These are phyloP conservation scores for Aspergillus cavernicola DNA, from an alignment of 495 filamentous ascomycete species.

Conservation along the genomic window DNA sequence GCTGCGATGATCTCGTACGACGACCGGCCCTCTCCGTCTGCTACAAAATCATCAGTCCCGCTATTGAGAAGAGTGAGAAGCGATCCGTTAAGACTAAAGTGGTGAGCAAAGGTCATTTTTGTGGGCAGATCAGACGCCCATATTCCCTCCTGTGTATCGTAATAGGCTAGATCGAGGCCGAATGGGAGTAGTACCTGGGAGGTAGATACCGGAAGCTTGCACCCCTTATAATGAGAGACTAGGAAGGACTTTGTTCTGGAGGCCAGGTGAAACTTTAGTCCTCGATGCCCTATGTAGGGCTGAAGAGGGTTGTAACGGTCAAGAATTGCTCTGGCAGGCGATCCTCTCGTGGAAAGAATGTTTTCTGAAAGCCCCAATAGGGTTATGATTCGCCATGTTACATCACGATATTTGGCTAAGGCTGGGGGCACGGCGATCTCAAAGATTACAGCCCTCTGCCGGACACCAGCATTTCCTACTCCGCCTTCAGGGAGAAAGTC, in stretches of 20 bases:
- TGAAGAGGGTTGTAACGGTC: background rate
- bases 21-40: conserved; percentile 15
- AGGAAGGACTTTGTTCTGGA: conserved; percentile 42
- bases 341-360: background rate
- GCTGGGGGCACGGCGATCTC: conserved; percentile 48
- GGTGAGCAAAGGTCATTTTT: conserved; percentile 34
- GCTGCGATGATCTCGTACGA: conserved; percentile 37
- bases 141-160: conserved; percentile 14
- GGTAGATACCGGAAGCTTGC: conserved; percentile 21
- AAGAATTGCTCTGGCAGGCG: too few relatives aligned
- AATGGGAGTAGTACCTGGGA: conserved; percentile 18
- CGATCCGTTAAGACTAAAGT: conserved; percentile 25
- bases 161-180: conserved; percentile 21
- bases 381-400: conserved; percentile 42
- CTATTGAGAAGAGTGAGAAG: too few relatives aligned
- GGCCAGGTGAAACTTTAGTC: conserved; percentile 19
- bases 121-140: conserved; percentile 30
- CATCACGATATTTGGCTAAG: conserved; percentile 51
- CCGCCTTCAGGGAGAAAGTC: conserved; percentile 50
- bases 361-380: conserved; percentile 17
- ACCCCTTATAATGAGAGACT: conserved; percentile 33
- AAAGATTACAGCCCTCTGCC: conserved; percentile 47
- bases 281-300: too few relatives aligned
- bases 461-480: conserved; percentile 14
- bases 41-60: conserved; percentile 19